Evolutionary conservation across 2,329 filamentous ascomycete genomes (phyloP), one percentile per base, ranked within the genome.

Genomic region (Penicillium sp.): DNA sequence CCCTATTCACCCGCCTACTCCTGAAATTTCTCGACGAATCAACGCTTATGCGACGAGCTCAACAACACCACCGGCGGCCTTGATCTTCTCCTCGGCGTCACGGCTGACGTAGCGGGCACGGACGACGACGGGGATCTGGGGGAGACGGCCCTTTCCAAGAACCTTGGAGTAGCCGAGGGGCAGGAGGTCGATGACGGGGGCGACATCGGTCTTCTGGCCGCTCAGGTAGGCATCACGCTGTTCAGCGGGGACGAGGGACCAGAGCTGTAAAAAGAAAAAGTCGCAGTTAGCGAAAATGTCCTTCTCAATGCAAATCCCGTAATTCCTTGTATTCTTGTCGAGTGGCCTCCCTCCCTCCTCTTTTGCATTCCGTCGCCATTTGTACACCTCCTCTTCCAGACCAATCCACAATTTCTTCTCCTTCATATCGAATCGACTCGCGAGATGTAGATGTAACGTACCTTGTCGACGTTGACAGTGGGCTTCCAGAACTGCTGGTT

Each of bases 51-150:
- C 92, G 75, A 97, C 90, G 78, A 97, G 85, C 86, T 97, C 91
- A 74, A 96, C 84, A 74, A 96, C 90, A 81, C 93, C 93, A 79
- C 94, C 94, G 74, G 92, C 93, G 80, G 94, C 91, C 78, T 90
- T 96, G 82, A 99, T 97, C 89, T 99, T 99, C 83, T 90, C 85
- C 89, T 99, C 94, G 69, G 94, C 94, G 79, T 96, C 88, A 78
- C 89, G 89, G 85, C 88, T 92, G 81, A 99, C 90, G 84, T 92
- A 97, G 78, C 94, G 85, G 70, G 94, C 93, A 76, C 90, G 90
- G 69, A 99, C 92, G 74, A 99, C 90, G 73, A 99, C 80, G 69
- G 94, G 94, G 74, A 97, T 86, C 75, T 93, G 84, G 74, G 94
- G 93, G 73, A 97, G 84, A 76, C 93, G 88, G 80, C 94, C 94